phyloP scores from a whole-genome alignment of 2,329 filamentous ascomycete species.

The Alternaria sp. region DNA sequence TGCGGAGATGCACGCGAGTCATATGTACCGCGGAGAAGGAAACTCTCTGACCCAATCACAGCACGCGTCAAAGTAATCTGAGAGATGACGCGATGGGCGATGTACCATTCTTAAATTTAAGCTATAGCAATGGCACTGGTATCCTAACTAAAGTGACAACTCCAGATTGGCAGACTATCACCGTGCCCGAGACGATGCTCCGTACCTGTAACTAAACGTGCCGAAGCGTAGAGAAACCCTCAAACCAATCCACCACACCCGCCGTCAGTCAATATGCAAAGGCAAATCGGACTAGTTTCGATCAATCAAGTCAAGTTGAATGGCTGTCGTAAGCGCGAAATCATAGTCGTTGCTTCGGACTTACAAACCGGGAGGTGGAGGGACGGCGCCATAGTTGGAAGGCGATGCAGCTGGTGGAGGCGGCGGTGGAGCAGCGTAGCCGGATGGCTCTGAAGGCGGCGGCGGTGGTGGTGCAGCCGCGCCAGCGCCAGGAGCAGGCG shows the following conservation, averaged over 20 bases:
- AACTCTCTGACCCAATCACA: slow-evolving; percentile 32
- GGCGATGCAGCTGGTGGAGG: slow-evolving; percentile 45
- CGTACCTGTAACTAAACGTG: slow-evolving; percentile 1
- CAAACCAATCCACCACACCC: neutral
- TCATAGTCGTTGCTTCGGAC: slow-evolving; percentile 21
- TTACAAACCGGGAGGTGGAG: slow-evolving; percentile 45
- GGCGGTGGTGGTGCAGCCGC: slow-evolving; percentile 36
- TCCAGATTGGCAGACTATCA: neutral
- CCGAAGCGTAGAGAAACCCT: slow-evolving; percentile 4
- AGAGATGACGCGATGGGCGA: neutral
- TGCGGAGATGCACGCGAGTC: slow-evolving; percentile 15
- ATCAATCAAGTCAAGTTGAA: slow-evolving; percentile 13
- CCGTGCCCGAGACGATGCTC: neutral
- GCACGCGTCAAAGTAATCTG: slow-evolving; percentile 4
- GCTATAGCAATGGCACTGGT: slow-evolving; percentile 11
- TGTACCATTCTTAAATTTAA: neutral
- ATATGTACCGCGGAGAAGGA: slow-evolving; percentile 19
- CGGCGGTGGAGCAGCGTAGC: slow-evolving; percentile 41
- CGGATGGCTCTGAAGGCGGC: slow-evolving; percentile 38
- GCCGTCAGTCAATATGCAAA: slow-evolving; percentile 2
- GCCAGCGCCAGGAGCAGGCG: slow-evolving; percentile 36
- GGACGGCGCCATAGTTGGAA: slow-evolving; percentile 43
- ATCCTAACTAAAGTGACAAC: slow-evolving; percentile 10
- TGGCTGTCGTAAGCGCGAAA: slow-evolving; percentile 20
- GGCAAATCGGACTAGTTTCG: slow-evolving; percentile 11